These are phyloP conservation scores for Plasmodium ovale DNA, from an alignment of 169 alveolate genomes.

Conservation along the genomic window DNA sequence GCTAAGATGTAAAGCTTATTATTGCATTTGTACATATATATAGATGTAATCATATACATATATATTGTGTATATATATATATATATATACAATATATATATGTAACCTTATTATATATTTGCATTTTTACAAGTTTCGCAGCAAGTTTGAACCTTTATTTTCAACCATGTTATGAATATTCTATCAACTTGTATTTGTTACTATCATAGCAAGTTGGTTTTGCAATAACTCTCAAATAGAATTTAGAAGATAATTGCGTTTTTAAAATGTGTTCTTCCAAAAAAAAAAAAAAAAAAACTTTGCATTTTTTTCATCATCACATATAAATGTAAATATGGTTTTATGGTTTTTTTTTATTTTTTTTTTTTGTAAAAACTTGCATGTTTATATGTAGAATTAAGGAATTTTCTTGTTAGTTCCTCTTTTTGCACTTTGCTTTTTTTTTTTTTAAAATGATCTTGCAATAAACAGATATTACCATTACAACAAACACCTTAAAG, in stretches of 20 bases:
- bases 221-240: background rate
- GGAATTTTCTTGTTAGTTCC: slow-evolving; percentile 40
- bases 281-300: background rate
- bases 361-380: background rate
- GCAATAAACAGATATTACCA: slow-evolving; percentile 9
- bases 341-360: too few relatives aligned
- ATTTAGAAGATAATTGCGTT: background rate
- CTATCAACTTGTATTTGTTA: background rate
- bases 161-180: background rate
- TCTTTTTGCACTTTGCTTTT: slow-evolving; percentile 27
- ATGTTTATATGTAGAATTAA: background rate
- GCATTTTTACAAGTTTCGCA: too few relatives aligned
- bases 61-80: too few relatives aligned
- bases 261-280: background rate
- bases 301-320: background rate
- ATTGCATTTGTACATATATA: background rate
- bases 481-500: slow-evolving; percentile 29
- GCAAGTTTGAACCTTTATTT: background rate
- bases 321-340: too few relatives aligned
- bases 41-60: too few relatives aligned
- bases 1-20: background rate
- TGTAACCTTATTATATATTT: background rate
- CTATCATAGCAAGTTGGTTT: background rate
- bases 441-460: slow-evolving; percentile 42
- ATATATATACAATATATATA: background rate